These are phyloP conservation scores for Hemerocallis citrina DNA, from an alignment of 106 monocot genomes.

Conservation along the genomic window DNA sequence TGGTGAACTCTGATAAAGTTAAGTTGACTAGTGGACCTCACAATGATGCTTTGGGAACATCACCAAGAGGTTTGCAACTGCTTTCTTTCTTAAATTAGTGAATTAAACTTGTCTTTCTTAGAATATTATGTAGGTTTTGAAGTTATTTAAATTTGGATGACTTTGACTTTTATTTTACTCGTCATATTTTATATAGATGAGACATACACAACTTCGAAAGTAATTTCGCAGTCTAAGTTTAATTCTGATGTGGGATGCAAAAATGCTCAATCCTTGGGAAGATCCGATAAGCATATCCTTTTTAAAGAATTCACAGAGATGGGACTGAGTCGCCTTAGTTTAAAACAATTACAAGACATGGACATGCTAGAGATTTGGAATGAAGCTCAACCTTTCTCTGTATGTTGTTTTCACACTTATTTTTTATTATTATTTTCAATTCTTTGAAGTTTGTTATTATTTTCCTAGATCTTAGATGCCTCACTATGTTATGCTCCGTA, in stretches of 20 bases:
- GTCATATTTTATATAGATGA: slow-evolving; percentile 3
- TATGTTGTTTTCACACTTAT: slow-evolving; percentile 25
- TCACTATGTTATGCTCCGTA: neutral
- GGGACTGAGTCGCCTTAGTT: slow-evolving; percentile 50
- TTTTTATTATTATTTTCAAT: neutral
- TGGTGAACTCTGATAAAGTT: slow-evolving; percentile 7
- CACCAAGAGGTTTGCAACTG: slow-evolving; percentile 13
- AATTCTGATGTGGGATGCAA: slow-evolving; percentile 8
- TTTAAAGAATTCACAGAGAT: slow-evolving; percentile 59
- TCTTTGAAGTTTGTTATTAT: neutral
- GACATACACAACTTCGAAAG: neutral
- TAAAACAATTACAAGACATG: slow-evolving; percentile 21
- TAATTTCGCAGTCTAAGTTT: neutral
- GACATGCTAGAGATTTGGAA: slow-evolving; percentile 52
- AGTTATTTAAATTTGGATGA: neutral
- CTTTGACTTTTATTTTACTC: neutral
- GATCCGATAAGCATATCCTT: slow-evolving; percentile 18
- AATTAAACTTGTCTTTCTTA: neutral
- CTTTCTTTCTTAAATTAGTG: neutral
- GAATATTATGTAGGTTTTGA: neutral
- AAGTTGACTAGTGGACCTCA: neutral
- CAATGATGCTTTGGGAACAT: neutral
- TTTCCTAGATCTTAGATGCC: neutral
- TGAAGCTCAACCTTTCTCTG: slow-evolving; percentile 38
- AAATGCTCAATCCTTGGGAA: slow-evolving; percentile 1